Conservation (phyloP, 1,284 basidiomycete genomes). For the Cutaneotrichosporon cyanovorans region DNA sequence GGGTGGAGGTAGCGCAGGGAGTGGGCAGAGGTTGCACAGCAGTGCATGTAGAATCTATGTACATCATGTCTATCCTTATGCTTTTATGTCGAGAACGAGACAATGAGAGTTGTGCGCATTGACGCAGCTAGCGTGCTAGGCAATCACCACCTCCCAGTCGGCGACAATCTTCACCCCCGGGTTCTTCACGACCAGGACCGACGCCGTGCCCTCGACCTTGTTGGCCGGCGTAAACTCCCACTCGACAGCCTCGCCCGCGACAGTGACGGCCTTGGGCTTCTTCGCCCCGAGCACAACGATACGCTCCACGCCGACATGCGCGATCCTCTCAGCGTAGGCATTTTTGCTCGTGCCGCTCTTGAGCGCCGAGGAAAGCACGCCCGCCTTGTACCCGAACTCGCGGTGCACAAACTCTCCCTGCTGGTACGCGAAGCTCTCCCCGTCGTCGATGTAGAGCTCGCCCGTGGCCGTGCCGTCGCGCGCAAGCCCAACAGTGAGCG, state of each 20-base stretch:
- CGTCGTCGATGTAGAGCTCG: conserved; percentile 92
- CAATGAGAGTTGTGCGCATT: no score
- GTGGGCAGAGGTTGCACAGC: no score
- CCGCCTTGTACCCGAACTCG: conserved; percentile 50
- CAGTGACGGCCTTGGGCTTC: conserved; percentile 53
- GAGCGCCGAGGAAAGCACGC: conserved; percentile 23
- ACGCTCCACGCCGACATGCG: conserved; percentile 67
- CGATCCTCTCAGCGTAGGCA: conserved; percentile 59
- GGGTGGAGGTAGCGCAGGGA: no score
- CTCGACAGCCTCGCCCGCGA: conserved; percentile 46
- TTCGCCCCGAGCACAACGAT: conserved; percentile 68
- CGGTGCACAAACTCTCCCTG: conserved; percentile 78
- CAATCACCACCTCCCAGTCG: conserved; percentile 59
- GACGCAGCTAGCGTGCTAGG: conserved; percentile 9
- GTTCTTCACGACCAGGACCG: conserved; percentile 67
- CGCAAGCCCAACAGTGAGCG: conserved; percentile 73
- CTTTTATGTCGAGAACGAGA: no score
- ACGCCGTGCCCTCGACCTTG: conserved; percentile 48
- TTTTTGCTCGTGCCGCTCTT: conserved; percentile 52
- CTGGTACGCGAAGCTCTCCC: conserved; percentile 71
- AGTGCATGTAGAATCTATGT: no score
- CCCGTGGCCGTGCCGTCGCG: conserved; percentile 61
- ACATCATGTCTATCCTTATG: no score
- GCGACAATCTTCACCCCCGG: conserved; percentile 58
- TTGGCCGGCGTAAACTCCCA: conserved; percentile 52